Conservation (phyloP, 2,329 filamentous ascomycete genomes). For the Neopestalotiopsis sp. region DNA sequence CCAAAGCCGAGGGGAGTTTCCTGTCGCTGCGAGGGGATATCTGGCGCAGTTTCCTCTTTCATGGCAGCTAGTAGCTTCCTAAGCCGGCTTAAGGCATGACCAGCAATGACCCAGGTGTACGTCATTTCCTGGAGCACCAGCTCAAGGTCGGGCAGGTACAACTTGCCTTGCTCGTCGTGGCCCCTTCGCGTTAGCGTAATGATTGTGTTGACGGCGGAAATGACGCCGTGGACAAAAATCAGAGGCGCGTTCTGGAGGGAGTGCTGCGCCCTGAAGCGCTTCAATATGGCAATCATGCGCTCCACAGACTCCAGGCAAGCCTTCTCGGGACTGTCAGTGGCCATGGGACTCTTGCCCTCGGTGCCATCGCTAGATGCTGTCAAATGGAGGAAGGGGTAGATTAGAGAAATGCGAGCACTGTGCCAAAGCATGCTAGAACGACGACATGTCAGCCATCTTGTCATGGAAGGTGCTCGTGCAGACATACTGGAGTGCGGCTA, state of each 20-base stretch:
- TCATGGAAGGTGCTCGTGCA: not conserved
- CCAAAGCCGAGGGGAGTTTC: not conserved
- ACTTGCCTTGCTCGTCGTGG: not conserved
- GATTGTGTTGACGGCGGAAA: conserved; percentile 8
- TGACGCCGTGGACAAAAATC: not conserved
- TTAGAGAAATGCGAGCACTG: not conserved
- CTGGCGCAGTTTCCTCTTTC: not conserved
- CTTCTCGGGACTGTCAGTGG: not conserved
- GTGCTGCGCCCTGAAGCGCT: conserved; percentile 14
- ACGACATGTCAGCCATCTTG: not conserved
- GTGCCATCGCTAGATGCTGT: not conserved
- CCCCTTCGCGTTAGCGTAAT: not conserved
- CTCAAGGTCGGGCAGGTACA: not conserved
- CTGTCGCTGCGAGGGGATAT: not conserved
- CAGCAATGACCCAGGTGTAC: not conserved
- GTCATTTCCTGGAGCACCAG: not conserved
- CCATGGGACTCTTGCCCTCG: not conserved
- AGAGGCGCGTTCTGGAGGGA: not conserved
- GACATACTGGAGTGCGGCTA: conserved; percentile 13
- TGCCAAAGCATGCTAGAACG: not conserved
- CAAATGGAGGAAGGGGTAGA: not conserved
- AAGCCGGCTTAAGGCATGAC: not conserved
- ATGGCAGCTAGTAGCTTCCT: not conserved
- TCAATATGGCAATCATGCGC: conserved; percentile 3
- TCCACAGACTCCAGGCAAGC: conserved; percentile 7